Percentiles rank a stretch among this genome's conserved stretches.
Conservation (phyloP, 2,329 filamentous ascomycete species). For the Pyrenophora seminiperda region DNA sequence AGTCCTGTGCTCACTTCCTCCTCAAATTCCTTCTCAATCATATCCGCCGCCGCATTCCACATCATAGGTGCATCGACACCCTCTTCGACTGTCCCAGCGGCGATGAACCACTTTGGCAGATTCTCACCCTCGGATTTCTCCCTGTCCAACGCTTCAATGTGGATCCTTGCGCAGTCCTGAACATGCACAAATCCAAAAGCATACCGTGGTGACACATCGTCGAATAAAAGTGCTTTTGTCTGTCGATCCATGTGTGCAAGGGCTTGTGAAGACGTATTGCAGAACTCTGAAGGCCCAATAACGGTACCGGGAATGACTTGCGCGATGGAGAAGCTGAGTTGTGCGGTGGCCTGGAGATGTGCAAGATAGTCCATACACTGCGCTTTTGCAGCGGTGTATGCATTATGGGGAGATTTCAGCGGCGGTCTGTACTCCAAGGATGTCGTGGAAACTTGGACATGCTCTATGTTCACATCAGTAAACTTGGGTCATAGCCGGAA, state of each 20-base stretch:
- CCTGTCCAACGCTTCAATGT: constrained; percentile 38
- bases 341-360: not conserved
- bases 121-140: constrained; percentile 18
- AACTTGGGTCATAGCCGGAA: not conserved
- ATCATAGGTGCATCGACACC: constrained; percentile 23
- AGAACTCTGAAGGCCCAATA: constrained; percentile 42
- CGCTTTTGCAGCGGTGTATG: constrained; percentile 43
- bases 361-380: constrained; percentile 41
- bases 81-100: constrained; percentile 30
- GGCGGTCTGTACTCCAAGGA: constrained; percentile 34
- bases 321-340: constrained; percentile 34
- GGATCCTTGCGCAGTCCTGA: constrained; percentile 38
- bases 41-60: constrained; percentile 32
- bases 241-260: constrained; percentile 39
- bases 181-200: constrained; percentile 45
- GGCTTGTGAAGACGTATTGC: constrained; percentile 23
- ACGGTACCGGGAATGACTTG: constrained; percentile 45
- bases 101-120: constrained; percentile 38
- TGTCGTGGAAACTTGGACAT: constrained; percentile 27
- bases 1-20: constrained; percentile 21
- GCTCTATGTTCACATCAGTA: constrained; percentile 20
- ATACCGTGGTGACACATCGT: constrained; percentile 37
- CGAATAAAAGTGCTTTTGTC: constrained; percentile 39
- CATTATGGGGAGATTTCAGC: constrained; percentile 37
- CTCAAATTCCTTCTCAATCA: constrained; percentile 26